Evolutionary conservation across 345 rosid species (phyloP), one percentile per base, ranked within the genome.

Genomic region (Acer yangbiense): DNA sequence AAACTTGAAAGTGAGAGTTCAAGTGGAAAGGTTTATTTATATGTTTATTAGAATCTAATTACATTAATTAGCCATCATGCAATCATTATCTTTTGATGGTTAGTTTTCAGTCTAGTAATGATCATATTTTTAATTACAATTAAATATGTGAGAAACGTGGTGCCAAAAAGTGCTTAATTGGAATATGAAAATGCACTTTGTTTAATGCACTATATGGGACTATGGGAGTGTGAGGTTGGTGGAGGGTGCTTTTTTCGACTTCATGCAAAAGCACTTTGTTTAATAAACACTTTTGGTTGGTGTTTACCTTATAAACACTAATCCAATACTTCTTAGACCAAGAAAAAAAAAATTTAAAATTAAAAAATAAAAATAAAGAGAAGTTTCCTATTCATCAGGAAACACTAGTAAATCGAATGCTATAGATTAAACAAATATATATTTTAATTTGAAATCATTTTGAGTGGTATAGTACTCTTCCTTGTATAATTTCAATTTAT

Each of bases 51-150:
- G 62, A 57, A 57, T 57, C 23, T 60, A 60, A 18, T 57, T 57
- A 23, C 18, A 67, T 41, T 18, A 66, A 35, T 65, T 67, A 55
- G 27, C 55, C 72, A 5, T 12, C 8, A 5, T 6, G 13, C 68
- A 58, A 76, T 68, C 67, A 57, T 68, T 68, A 43, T 41, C 58
- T 9, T 23, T 58, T 23, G 58, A 76, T 76, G 60, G 64, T 1
- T 9, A 20, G 66, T 32, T 66, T 43, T 20, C 21, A 54, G 11
- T 14, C 29, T 7, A 61, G 58, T 29, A 27, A 60, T 60, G 23
- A 7, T 46, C 13, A 9, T 46, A 7, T 58, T 60, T 60, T n/a
- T 21, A 27, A 25, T 35, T 4, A 43, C 39, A 35, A 35, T 35
- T 14, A 75, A 54, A 32, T 20, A 35, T 11, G 7, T 32, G 70